A percentile compares a stretch with the other conserved stretches of the same genome.
Evolutionary conservation across 306 rosid species (phyloP).

Genomic region (Sicyos baderoa): DNA sequence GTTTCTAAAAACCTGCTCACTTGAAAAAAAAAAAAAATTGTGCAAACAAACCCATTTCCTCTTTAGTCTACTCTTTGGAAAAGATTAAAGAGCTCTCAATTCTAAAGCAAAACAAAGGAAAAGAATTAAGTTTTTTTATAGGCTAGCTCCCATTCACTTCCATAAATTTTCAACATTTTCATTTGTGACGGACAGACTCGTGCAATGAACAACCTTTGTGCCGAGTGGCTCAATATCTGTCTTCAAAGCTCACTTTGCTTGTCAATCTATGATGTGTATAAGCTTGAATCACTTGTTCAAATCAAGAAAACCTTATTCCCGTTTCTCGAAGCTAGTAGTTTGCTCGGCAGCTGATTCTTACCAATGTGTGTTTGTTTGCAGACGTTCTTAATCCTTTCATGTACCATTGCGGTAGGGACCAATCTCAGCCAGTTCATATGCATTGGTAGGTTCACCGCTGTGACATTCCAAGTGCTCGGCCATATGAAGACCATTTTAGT

Average conservation of each 20-base stretch:
- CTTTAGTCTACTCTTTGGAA: neutral
- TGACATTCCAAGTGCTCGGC: conserved; percentile 75
- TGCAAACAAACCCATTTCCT: neutral
- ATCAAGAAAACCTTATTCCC: conserved; percentile 3
- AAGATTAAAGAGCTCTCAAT: neutral
- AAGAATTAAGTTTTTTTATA: no score
- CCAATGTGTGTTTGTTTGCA: conserved; percentile 25
- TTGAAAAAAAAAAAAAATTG: no score
- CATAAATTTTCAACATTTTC: neutral
- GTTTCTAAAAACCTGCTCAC: neutral
- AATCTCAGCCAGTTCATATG: conserved; percentile 81
- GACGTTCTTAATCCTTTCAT: conserved; percentile 53
- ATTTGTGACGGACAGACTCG: neutral
- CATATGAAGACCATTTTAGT: conserved; percentile 80
- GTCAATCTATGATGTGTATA: neutral
- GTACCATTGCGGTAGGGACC: conserved; percentile 73
- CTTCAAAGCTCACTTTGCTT: neutral
- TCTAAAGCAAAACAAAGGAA: neutral
- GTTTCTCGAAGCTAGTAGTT: conserved; percentile 3
- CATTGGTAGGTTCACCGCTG: conserved; percentile 72
- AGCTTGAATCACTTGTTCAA: neutral
- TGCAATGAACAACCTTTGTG: conserved; percentile 1
- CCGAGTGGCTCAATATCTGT: neutral
- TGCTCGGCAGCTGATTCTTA: neutral
- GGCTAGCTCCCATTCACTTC: neutral